A percentile compares a stretch with the other conserved stretches of the same genome.
Evolutionary conservation across 140 eudicot genomes (phyloP).

Genomic region (Anethum foeniculum): DNA sequence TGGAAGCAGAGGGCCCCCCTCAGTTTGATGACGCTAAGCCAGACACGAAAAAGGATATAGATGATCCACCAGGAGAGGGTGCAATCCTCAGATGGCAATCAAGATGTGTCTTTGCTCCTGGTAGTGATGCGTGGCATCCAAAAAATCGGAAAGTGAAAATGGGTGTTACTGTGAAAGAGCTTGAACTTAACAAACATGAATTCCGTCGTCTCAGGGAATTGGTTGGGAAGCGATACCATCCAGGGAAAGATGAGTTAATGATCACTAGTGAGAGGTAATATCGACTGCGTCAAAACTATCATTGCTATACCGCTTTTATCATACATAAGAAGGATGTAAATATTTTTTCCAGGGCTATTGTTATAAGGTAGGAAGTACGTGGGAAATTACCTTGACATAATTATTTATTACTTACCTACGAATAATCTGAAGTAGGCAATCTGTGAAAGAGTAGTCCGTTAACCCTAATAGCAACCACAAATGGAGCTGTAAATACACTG

Average conservation of each 20-base stretch:
- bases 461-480: neutral
- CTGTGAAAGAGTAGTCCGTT: neutral
- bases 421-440: neutral
- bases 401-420: neutral
- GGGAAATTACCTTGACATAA: neutral
- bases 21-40: slow-evolving; percentile 43
- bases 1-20: slow-evolving; percentile 50
- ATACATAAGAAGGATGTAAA: neutral
- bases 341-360: neutral
- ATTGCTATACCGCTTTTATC: neutral
- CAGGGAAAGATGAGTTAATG: slow-evolving; percentile 86
- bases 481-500: neutral
- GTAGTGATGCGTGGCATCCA: slow-evolving; percentile 98
- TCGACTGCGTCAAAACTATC: neutral
- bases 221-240: slow-evolving; percentile 77
- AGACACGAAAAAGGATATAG: slow-evolving; percentile 32
- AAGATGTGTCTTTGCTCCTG: slow-evolving; percentile 77
- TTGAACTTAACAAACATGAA: slow-evolving; percentile 73
- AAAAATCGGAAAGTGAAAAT: slow-evolving; percentile 87
- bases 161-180: slow-evolving; percentile 87
- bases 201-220: slow-evolving; percentile 67
- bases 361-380: neutral
- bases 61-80: slow-evolving; percentile 92
- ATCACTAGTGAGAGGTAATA: slow-evolving; percentile 92
- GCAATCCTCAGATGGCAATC: slow-evolving; percentile 90